Evolutionary conservation across 805 yeast species (phyloP).

Genomic region (Diddensiella caesifluorescens): DNA sequence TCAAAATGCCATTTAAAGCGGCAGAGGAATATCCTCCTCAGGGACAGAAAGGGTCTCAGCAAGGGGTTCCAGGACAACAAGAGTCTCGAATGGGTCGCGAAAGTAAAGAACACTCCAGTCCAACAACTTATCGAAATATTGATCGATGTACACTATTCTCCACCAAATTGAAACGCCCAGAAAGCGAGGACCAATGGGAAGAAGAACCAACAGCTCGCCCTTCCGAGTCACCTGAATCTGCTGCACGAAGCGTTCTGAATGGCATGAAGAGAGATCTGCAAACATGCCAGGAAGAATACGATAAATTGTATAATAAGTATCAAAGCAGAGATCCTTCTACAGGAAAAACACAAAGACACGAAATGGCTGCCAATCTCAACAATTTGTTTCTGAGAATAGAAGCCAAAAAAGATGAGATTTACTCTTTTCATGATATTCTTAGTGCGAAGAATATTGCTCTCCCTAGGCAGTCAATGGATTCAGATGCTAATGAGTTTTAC

Average conservation of each 20-base stretch:
- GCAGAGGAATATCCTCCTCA: background rate
- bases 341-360: slow-evolving; percentile 11
- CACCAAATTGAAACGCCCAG: background rate
- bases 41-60: no score
- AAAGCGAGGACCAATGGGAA: slow-evolving; percentile 4
- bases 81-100: background rate
- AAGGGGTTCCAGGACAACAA: background rate
- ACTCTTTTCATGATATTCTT: slow-evolving; percentile 20
- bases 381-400: slow-evolving; percentile 16
- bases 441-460: slow-evolving; percentile 14
- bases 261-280: slow-evolving; percentile 15
- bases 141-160: background rate
- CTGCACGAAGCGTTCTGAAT: slow-evolving; percentile 16
- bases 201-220: slow-evolving; percentile 18
- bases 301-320: slow-evolving; percentile 11
- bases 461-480: no score
- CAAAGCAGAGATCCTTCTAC: slow-evolving; percentile 15
- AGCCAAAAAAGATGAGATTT: slow-evolving; percentile 18
- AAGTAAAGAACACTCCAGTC: no score
- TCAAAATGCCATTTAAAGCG: background rate
- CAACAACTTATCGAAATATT: background rate
- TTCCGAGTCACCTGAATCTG: slow-evolving; percentile 19
- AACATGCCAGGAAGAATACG: slow-evolving; percentile 10
- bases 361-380: slow-evolving; percentile 12
- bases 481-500: no score